These are phyloP conservation scores for Eucalyptus cloeziana DNA, from an alignment of 345 rosid species.

Conservation along the genomic window DNA sequence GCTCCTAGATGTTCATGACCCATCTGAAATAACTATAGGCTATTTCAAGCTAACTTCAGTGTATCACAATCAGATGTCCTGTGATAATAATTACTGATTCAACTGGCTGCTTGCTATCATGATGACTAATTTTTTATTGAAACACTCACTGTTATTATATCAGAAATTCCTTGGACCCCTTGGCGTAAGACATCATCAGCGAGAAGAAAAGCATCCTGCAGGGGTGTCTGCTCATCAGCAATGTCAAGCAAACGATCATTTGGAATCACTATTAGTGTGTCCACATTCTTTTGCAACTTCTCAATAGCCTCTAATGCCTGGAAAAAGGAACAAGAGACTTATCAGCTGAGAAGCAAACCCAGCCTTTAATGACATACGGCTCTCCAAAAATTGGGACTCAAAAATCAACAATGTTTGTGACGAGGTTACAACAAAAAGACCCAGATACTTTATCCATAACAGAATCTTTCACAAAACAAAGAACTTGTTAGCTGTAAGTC, in stretches of 20 bases:
- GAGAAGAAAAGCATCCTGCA: slow-evolving; percentile 97
- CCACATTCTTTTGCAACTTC: slow-evolving; percentile 88
- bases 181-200: slow-evolving; percentile 97
- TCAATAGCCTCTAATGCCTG: slow-evolving; percentile 98
- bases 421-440: neutral
- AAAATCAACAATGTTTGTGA: neutral
- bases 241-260: slow-evolving; percentile 94
- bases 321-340: neutral
- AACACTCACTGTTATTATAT: slow-evolving; percentile 78
- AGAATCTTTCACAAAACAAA: neutral
- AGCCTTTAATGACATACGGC: neutral
- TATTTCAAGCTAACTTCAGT: neutral
- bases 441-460: neutral
- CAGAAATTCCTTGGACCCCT: slow-evolving; percentile 99
- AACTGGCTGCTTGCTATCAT: neutral
- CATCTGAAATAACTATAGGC: neutral
- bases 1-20: neutral
- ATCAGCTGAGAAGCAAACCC: neutral
- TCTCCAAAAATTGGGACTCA: neutral
- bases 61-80: neutral
- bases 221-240: slow-evolving; percentile 96
- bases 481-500: neutral
- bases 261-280: slow-evolving; percentile 93
- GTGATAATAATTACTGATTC: neutral
- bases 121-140: neutral